Evolutionary conservation across 2,329 filamentous ascomycete species (phyloP).

Genomic region (Diplodia scrobiculata): DNA sequence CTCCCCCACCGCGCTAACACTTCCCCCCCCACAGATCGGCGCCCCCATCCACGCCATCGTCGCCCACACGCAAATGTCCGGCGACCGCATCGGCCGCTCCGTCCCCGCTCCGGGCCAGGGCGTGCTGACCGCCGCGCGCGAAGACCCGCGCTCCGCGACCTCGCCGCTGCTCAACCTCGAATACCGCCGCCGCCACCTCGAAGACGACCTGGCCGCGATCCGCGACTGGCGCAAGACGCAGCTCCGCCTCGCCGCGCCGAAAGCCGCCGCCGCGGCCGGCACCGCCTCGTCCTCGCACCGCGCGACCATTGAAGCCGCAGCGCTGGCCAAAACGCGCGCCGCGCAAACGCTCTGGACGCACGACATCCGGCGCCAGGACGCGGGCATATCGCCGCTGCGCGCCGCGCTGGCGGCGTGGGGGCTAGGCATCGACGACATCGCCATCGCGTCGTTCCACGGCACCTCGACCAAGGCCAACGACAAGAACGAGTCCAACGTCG

Average conservation of each 20-base stretch:
- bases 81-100: conserved; percentile 43
- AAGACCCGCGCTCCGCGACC: conserved; percentile 29
- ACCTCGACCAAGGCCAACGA: conserved; percentile 48
- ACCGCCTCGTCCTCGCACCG: neutral
- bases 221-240: conserved; percentile 23
- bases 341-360: conserved; percentile 35
- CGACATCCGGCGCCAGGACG: conserved; percentile 37
- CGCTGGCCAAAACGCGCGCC: neutral
- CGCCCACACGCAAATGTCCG: conserved; percentile 40
- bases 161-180: conserved; percentile 37
- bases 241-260: neutral
- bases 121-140: conserved; percentile 40
- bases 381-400: conserved; percentile 41
- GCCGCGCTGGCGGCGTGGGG: conserved; percentile 44
- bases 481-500: conserved; percentile 45
- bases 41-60: conserved; percentile 45
- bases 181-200: conserved; percentile 36
- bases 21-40: conserved; percentile 32
- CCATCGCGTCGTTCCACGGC: conserved; percentile 46
- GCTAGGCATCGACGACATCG: conserved; percentile 46
- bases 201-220: conserved; percentile 31
- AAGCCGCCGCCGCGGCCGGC: neutral
- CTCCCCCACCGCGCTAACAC: no score
- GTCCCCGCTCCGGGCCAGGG: conserved; percentile 47
- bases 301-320: neutral